A percentile compares a stretch with the other conserved stretches of the same genome.
Conservation (phyloP, 2,329 filamentous ascomycete genomes). For the Neofusicoccum umdonicola region DNA sequence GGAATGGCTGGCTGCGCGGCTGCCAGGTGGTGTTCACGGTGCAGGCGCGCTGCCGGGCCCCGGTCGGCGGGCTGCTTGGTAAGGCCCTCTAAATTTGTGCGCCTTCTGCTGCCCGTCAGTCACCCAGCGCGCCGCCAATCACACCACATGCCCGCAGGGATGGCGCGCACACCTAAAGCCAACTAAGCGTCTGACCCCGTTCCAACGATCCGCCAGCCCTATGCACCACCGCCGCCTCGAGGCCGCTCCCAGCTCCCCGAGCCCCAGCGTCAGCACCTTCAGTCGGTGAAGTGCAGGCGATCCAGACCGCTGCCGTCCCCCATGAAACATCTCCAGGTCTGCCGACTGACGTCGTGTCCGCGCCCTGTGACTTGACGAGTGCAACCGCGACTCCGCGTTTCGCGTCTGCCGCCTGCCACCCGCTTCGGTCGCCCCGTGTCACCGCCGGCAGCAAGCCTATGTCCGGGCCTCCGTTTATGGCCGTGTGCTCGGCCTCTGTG, state of each 20-base stretch:
- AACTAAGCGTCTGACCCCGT: constrained; percentile 29
- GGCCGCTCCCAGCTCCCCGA: constrained; percentile 4
- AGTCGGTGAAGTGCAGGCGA: constrained; percentile 8
- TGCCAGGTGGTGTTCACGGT: not conserved
- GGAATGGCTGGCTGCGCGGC: not conserved
- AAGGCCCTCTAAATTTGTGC: not conserved
- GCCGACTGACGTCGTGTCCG: constrained; percentile 6
- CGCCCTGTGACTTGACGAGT: not conserved
- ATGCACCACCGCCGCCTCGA: constrained; percentile 22
- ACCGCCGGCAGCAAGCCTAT: not conserved
- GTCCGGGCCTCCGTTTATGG: not conserved
- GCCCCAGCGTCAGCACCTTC: constrained; percentile 11
- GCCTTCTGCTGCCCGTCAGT: not conserved
- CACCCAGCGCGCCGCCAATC: not conserved
- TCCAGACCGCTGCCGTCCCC: constrained; percentile 3
- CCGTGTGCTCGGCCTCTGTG: not conserved
- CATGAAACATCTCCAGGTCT: not conserved
- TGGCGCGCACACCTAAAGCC: constrained; percentile 13
- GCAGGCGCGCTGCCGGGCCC: not conserved
- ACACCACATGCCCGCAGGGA: not conserved
- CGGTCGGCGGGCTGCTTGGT: not conserved
- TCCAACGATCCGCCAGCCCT: constrained; percentile 26
- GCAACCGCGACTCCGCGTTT: not conserved
- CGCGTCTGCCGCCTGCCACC: not conserved
- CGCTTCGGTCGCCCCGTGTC: not conserved